phyloP scores from a whole-genome alignment of 2,329 filamentous ascomycete species.

The Xylariales sp. region DNA sequence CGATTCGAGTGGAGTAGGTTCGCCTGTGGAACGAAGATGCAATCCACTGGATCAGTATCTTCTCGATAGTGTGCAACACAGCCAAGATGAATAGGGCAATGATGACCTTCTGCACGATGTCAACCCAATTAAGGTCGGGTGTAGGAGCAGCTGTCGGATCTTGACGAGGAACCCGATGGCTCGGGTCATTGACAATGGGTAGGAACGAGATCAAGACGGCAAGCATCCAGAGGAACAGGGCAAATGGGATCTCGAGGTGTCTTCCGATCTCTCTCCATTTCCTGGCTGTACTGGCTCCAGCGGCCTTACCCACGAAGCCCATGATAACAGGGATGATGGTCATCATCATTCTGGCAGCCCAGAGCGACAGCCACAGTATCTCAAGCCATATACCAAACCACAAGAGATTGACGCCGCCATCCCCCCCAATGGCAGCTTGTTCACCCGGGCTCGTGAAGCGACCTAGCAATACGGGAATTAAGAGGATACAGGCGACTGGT shows the following conservation, averaged over 20 bases:
- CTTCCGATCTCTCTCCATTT: slow-evolving; percentile 91
- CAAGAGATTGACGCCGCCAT: slow-evolving; percentile 71
- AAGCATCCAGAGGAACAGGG: slow-evolving; percentile 89
- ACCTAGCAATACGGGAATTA: slow-evolving; percentile 65
- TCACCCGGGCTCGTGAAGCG: slow-evolving; percentile 43
- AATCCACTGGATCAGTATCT: slow-evolving; percentile 91
- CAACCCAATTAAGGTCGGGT: slow-evolving; percentile 63
- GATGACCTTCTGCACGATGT: slow-evolving; percentile 77
- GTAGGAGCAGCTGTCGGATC: slow-evolving; percentile 39
- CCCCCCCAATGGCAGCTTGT: slow-evolving; percentile 51
- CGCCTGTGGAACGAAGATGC: slow-evolving; percentile 88
- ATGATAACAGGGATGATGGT: slow-evolving; percentile 45
- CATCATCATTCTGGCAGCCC: slow-evolving; percentile 62
- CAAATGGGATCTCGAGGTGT: slow-evolving; percentile 78
- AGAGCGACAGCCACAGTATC: slow-evolving; percentile 86
- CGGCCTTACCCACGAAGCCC: slow-evolving; percentile 58
- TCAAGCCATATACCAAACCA: slow-evolving; percentile 98
- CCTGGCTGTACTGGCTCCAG: slow-evolving; percentile 78
- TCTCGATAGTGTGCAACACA: slow-evolving; percentile 79
- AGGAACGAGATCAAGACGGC: slow-evolving; percentile 81
- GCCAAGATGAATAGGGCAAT: slow-evolving; percentile 77
- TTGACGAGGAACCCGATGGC: slow-evolving; percentile 26
- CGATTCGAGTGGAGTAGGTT: slow-evolving; percentile 86
- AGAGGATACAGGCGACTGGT: slow-evolving; percentile 57
- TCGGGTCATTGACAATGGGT: slow-evolving; percentile 67